Conservation (phyloP, 1,284 basidiomycete species). For the Schizophyllum commune region DNA sequence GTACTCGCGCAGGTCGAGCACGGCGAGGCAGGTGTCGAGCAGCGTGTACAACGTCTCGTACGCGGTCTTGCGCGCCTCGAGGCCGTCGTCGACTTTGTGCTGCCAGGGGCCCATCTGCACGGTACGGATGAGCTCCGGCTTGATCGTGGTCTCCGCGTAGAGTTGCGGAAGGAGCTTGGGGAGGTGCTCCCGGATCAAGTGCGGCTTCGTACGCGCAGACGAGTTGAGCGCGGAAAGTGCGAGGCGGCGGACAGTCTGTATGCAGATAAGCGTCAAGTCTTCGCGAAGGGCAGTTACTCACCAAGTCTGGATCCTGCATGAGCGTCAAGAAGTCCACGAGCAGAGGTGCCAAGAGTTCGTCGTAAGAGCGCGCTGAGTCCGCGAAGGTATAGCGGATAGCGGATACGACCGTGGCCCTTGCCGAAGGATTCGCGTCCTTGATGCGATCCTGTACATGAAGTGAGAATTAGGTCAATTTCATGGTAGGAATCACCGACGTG, state of each 20-base stretch:
- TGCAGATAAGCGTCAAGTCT: constrained; percentile 2
- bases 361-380: constrained; percentile 77
- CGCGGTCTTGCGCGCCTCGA: constrained; percentile 92
- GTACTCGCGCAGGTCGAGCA: constrained; percentile 83
- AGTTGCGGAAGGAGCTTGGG: constrained; percentile 70
- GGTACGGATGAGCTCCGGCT: constrained; percentile 78
- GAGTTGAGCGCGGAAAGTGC: constrained; percentile 89
- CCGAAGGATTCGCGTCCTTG: constrained; percentile 56
- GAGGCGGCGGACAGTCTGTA: constrained; percentile 77
- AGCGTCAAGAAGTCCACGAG: constrained; percentile 88
- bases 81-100: constrained; percentile 88
- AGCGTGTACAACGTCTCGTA: constrained; percentile 97
- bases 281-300: constrained; percentile 28
- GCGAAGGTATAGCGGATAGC: constrained; percentile 95
- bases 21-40: constrained; percentile 83
- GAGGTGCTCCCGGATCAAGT: constrained; percentile 85
- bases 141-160: constrained; percentile 80
- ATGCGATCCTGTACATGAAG: constrained; percentile 48
- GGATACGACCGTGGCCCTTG: constrained; percentile 86
- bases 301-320: constrained; percentile 81
- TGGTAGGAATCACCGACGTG: constrained; percentile 45
- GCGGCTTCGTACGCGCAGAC: constrained; percentile 89
- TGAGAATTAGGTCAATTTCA: constrained; percentile 2
- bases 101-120: constrained; percentile 99
- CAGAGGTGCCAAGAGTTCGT: constrained; percentile 80